Evolutionary conservation across 2,329 filamentous ascomycete species (phyloP).

Genomic region (Cladosporium sp.): DNA sequence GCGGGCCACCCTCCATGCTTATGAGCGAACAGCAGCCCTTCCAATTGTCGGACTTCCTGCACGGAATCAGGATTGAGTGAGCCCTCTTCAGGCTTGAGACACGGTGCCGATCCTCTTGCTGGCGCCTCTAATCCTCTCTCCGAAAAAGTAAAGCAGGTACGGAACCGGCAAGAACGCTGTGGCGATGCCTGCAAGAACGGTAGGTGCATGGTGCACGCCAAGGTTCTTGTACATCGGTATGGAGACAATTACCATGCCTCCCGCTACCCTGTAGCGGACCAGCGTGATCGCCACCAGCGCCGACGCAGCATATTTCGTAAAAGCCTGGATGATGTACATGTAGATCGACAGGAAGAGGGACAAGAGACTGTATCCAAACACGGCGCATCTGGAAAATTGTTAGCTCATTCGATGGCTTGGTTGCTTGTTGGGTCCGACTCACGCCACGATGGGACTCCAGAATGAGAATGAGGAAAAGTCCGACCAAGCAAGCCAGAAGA

Average conservation of each 20-base stretch:
- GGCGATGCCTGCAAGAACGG: background rate
- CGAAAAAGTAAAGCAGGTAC: background rate
- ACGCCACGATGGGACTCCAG: slow-evolving; percentile 12
- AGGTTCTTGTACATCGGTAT: slow-evolving; percentile 42
- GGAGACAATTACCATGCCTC: slow-evolving; percentile 44
- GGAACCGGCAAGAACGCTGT: background rate
- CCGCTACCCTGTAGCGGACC: slow-evolving; percentile 38
- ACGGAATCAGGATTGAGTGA: background rate
- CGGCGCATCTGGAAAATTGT: slow-evolving; percentile 48
- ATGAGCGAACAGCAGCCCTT: too few species aligned
- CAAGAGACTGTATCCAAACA: slow-evolving; percentile 51
- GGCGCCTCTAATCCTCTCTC: background rate
- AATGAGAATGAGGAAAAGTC: slow-evolving; percentile 23
- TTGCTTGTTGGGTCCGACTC: background rate
- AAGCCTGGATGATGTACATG: slow-evolving; percentile 42
- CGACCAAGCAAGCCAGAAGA: background rate
- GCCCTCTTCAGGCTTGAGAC: background rate
- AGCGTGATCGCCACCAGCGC: slow-evolving; percentile 40
- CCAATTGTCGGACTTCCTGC: background rate
- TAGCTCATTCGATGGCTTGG: slow-evolving; percentile 36
- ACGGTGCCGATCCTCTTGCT: background rate
- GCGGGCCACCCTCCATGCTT: too few species aligned
- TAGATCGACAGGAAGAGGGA: slow-evolving; percentile 45
- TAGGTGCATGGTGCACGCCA: background rate
- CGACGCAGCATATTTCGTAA: slow-evolving; percentile 44